Percentiles rank a stretch among this genome's conserved stretches.
These are phyloP conservation scores for Colletotrichum phormii DNA, from an alignment of 2,329 filamentous ascomycete genomes.

Conservation along the genomic window DNA sequence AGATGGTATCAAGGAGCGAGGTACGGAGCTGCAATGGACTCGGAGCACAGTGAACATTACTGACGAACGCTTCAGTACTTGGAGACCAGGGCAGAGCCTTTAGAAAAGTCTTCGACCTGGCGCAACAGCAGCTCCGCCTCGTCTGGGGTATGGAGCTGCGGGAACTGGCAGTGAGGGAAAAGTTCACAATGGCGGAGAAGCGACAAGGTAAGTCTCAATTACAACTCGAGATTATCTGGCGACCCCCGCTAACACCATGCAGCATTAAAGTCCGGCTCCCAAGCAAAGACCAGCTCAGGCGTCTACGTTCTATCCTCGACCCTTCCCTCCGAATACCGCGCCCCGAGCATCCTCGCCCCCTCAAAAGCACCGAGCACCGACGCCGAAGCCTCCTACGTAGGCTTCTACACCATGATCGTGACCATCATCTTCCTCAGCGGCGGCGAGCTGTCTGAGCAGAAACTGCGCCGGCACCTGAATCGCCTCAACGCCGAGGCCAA, in stretches of 20 bases:
- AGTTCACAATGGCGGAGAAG: constrained; percentile 81
- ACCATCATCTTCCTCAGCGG: constrained; percentile 80
- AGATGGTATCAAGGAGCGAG: constrained; percentile 73
- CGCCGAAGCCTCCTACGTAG: constrained; percentile 83
- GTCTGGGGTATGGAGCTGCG: constrained; percentile 94
- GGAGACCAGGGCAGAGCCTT: constrained; percentile 78
- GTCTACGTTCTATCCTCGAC: constrained; percentile 82
- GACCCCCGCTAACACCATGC: background rate
- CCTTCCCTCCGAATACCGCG: constrained; percentile 76
- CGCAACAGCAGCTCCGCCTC: constrained; percentile 76
- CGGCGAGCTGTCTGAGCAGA: constrained; percentile 80
- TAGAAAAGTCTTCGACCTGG: constrained; percentile 79
- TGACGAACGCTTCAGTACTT: constrained; percentile 66
- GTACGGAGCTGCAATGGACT: constrained; percentile 48
- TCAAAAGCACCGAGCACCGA: constrained; percentile 72
- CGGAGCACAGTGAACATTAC: background rate
- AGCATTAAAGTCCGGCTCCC: constrained; percentile 58
- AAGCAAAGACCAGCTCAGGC: constrained; percentile 70
- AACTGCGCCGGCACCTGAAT: constrained; percentile 79
- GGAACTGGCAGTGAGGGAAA: constrained; percentile 85
- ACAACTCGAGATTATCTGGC: background rate
- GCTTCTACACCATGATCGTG: constrained; percentile 83
- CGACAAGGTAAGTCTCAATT: constrained; percentile 71
- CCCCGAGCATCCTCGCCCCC: constrained; percentile 75
- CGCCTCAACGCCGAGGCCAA: constrained; percentile 81